phyloP scores from a whole-genome alignment of 179 eudicot species.

The Silene vulgaris region DNA sequence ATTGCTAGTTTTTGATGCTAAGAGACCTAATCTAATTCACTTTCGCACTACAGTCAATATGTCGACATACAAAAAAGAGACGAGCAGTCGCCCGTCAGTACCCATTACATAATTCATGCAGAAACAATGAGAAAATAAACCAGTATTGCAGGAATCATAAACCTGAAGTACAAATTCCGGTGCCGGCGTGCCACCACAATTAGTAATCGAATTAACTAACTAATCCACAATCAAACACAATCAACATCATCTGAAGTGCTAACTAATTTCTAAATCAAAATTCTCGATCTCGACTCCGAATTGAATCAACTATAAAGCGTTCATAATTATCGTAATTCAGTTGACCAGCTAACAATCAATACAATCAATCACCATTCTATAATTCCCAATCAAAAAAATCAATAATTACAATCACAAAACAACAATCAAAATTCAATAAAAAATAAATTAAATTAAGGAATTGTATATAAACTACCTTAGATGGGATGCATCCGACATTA shows the following conservation, averaged over 20 bases:
- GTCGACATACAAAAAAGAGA: too few relatives aligned
- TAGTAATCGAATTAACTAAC: background rate
- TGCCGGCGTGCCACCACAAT: background rate
- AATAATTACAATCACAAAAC: background rate
- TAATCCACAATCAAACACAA: background rate
- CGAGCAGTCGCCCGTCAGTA: background rate
- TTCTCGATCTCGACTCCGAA: background rate
- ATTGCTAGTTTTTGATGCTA: background rate
- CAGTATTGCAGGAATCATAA: background rate
- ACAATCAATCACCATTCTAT: background rate
- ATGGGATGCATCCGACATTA: constrained; percentile 91
- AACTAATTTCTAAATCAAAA: background rate
- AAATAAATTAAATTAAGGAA: background rate
- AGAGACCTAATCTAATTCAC: background rate
- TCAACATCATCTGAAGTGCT: background rate
- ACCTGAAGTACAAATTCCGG: background rate
- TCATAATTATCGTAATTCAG: too few relatives aligned
- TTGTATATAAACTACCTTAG: constrained; percentile 47
- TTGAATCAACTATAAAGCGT: background rate
- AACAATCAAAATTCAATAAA: background rate
- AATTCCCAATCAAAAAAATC: background rate
- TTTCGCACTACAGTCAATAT: background rate
- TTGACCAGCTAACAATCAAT: background rate
- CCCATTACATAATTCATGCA: background rate
- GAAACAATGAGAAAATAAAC: background rate